These are phyloP conservation scores for Leishmania mexicana DNA, from an alignment of 208 protist genomes.

Conservation along the genomic window DNA sequence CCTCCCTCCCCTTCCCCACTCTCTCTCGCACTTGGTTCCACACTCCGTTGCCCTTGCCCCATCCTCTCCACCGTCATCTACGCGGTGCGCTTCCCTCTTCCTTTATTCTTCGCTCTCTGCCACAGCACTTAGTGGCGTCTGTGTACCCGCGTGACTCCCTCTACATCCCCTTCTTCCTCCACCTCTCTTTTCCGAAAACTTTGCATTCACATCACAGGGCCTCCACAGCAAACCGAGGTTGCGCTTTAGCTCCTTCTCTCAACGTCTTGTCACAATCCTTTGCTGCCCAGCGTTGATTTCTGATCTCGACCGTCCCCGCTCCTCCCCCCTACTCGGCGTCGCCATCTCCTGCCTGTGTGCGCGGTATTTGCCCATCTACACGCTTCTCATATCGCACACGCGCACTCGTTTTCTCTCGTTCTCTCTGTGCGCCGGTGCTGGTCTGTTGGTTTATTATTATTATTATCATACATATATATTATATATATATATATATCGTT, in stretches of 20 bases:
- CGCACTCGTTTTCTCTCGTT: too few relatives aligned
- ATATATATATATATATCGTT: neutral
- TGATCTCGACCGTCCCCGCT: neutral
- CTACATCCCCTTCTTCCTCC: neutral
- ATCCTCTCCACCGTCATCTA: neutral
- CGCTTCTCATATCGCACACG: neutral
- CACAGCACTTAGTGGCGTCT: neutral
- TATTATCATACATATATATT: neutral
- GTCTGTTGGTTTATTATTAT: neutral
- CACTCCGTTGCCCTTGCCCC: neutral
- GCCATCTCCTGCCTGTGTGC: neutral
- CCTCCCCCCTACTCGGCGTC: neutral
- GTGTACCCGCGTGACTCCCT: neutral
- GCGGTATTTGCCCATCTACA: neutral
- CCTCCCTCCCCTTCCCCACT: conserved; percentile 11
- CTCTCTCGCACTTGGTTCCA: neutral
- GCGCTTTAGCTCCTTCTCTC: neutral
- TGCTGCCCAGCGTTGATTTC: neutral
- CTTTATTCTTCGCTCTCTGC: neutral
- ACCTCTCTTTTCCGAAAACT: neutral
- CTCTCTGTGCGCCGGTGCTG: neutral
- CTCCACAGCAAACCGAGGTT: neutral
- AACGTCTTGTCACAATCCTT: neutral
- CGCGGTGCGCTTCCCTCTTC: neutral
- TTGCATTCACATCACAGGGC: too few relatives aligned